These are phyloP conservation scores for Fraxinus excelsior DNA, from an alignment of 257 asterid species.

Conservation along the genomic window DNA sequence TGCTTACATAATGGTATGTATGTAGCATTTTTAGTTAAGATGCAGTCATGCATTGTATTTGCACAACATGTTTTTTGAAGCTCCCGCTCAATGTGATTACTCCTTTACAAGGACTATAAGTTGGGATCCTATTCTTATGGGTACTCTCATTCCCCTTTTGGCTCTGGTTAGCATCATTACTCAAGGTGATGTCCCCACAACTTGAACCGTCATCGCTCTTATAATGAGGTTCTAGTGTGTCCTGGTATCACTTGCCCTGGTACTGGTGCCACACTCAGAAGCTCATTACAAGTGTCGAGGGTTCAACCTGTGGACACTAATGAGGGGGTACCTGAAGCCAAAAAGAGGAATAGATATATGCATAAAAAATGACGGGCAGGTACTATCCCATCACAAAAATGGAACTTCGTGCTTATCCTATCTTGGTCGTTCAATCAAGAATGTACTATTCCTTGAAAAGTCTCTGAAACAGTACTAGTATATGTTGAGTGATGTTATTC, in stretches of 20 bases:
- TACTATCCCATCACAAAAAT: neutral
- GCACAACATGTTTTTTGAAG: neutral
- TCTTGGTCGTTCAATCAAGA: neutral
- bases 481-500: too few relatives aligned
- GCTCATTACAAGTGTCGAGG: neutral
- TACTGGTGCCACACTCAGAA: neutral
- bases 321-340: neutral
- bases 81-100: neutral
- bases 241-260: neutral
- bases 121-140: neutral
- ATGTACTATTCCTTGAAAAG: neutral
- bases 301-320: neutral
- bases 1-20: conserved; percentile 92
- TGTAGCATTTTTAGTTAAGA: neutral
- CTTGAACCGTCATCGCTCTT: neutral
- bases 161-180: neutral
- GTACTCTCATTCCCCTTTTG: neutral
- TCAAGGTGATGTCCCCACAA: neutral
- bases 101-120: neutral
- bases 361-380: neutral
- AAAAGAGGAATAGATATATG: neutral
- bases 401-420: neutral
- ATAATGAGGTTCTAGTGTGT: neutral
- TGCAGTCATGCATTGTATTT: neutral
- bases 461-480: neutral